A percentile compares a stretch with the other conserved stretches of the same genome.
Conservation (phyloP, 257 asterid genomes). For the Petrea volubilis region DNA sequence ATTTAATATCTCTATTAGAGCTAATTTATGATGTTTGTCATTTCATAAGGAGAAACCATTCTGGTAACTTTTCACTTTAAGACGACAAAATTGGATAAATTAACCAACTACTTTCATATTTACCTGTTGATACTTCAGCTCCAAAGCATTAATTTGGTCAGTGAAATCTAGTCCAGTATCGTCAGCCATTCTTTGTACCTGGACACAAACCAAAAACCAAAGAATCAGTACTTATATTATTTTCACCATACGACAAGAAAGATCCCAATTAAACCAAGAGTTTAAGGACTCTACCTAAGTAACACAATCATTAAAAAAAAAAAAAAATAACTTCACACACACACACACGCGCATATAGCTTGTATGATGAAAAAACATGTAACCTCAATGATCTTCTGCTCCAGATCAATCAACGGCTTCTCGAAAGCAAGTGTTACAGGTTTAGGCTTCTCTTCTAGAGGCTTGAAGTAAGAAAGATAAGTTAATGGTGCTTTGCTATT, state of each 20-base stretch:
- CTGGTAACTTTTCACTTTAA: not conserved
- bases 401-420: slow-evolving; percentile 55
- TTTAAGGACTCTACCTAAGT: too few species aligned
- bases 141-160: slow-evolving; percentile 45
- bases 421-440: slow-evolving; percentile 56
- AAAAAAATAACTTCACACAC: too few species aligned
- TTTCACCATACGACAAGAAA: not conserved
- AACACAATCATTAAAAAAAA: too few species aligned
- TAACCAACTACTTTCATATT: not conserved
- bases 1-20: too few species aligned
- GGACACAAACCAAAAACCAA: not conserved
- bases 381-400: slow-evolving; percentile 50
- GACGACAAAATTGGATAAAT: not conserved
- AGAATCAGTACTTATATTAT: not conserved
- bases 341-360: too few species aligned
- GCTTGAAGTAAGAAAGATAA: slow-evolving; percentile 49
- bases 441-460: slow-evolving; percentile 46
- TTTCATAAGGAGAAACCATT: not conserved
- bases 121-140: slow-evolving; percentile 47
- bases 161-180: slow-evolving; percentile 55
- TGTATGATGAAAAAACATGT: not conserved
- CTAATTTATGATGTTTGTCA: not conserved
- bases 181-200: slow-evolving; percentile 50
- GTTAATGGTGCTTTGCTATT: slow-evolving; percentile 27
- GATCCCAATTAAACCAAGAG: too few species aligned